Evolutionary conservation across 1,284 basidiomycete genomes (phyloP), one percentile per base, ranked within the genome.

Genomic region (Sanghuangporus baumii): DNA sequence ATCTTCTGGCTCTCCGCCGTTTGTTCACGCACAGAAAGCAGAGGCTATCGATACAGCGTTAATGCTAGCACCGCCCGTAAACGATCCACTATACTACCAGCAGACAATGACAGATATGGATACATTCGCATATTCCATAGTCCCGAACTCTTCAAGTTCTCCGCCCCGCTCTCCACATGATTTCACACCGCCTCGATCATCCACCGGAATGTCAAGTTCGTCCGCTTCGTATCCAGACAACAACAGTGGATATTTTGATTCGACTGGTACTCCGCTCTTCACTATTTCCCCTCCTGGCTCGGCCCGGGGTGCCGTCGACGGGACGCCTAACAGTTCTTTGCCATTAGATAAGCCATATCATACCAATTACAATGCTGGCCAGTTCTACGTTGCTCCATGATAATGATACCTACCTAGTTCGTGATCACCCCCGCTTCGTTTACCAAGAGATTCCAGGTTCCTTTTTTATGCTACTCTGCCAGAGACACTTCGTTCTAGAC

Each of bases 171-270:
- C 55, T 16, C 59, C 59, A 9, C 63, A 64, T 40, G 59, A 64
- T 55, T 55, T 61, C 43, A 59, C 59, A 51, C 65, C 65, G 14
- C 62, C 65, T 16, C 60, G 59, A 11, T 66, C 64, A 34, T 65
- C 64, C 18, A 41, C 65, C 12, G 58, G 57, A n/a, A 63, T 66
- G 65, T 63, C 65, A 14, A 52, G 48, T 12, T 60, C 65, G 20
- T 56, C 65, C 46, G 43, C 51, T 18, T 50, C 62, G 34, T 63
- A 57, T 34, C 57, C 59, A 8, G 63, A 64, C 11, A 46, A 16
- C 43, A 46, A 18, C 43, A 48, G 31, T 16, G 38, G 40, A 18
- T 64, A 60, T 54, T 56, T 58, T 36, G 62, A 60, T 36, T 55
- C 60, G 3, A 34, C 43, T 34, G 46, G 55, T 12, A 41, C 63